Percentiles rank a stretch among this genome's conserved stretches.
These are phyloP conservation scores for Cladophialophora chaetospira DNA, from an alignment of 2,329 filamentous ascomycete genomes.

Conservation along the genomic window DNA sequence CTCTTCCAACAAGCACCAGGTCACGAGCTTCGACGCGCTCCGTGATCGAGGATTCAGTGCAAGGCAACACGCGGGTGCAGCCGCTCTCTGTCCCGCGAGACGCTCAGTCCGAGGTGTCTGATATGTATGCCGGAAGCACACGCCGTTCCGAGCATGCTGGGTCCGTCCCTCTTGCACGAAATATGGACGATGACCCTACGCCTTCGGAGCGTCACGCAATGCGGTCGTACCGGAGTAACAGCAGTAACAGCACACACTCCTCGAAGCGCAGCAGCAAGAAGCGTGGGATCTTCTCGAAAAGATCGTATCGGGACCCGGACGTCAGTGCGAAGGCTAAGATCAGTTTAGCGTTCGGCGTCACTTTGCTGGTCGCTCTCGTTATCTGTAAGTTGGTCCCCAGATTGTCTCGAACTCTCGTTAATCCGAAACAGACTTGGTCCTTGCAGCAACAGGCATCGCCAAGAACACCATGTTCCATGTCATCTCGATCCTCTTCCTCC, in stretches of 20 bases:
- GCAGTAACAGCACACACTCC: conserved; percentile 9
- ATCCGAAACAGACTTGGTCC: conserved; percentile 64
- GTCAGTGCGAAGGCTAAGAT: conserved; percentile 44
- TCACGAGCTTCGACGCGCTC: conserved; percentile 33
- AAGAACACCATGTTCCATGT: conserved; percentile 74
- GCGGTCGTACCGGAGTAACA: conserved; percentile 11
- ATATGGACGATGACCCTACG: conserved; percentile 8
- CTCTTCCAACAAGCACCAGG: conserved; percentile 24
- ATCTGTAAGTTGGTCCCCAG: conserved; percentile 60
- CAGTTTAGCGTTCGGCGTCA: conserved; percentile 66
- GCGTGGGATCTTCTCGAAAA: conserved; percentile 52
- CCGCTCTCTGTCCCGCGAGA: conserved; percentile 15
- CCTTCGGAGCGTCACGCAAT: conserved; percentile 6
- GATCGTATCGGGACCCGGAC: conserved; percentile 43
- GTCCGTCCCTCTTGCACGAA: neutral
- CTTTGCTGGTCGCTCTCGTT: conserved; percentile 60
- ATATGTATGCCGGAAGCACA: conserved; percentile 20
- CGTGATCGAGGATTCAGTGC: conserved; percentile 31
- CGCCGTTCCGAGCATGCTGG: neutral
- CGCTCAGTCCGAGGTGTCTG: conserved; percentile 17
- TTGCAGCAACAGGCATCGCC: conserved; percentile 67
- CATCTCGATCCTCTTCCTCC: conserved; percentile 74
- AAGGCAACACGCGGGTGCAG: conserved; percentile 13
- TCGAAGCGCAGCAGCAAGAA: conserved; percentile 4
- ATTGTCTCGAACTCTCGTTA: conserved; percentile 5